A percentile compares a stretch with the other conserved stretches of the same genome.
These are phyloP conservation scores for Gymnopus androsaceus DNA, from an alignment of 1,284 basidiomycete genomes.

Conservation along the genomic window DNA sequence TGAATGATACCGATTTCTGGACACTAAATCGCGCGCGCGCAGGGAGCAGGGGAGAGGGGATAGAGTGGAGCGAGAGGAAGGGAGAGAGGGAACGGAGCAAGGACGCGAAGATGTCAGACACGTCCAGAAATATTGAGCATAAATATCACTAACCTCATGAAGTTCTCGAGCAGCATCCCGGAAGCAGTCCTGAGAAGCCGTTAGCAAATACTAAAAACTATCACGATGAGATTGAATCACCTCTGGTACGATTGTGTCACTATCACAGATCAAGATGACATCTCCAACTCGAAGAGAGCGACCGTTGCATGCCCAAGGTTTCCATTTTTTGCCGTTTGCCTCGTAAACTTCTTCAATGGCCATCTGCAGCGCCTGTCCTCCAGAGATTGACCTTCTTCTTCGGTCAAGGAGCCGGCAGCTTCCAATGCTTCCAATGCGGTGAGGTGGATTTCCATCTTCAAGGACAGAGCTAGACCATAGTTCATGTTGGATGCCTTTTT, in stretches of 20 bases:
- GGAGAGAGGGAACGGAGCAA: no score
- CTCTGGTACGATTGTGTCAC: constrained; percentile 85
- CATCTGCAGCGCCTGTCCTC: constrained; percentile 66
- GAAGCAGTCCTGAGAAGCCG: constrained; percentile 64
- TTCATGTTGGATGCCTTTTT: constrained; percentile 94
- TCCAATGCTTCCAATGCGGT: constrained; percentile 47
- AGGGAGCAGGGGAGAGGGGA: no score
- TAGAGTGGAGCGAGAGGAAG: no score
- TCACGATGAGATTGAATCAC: constrained; percentile 26
- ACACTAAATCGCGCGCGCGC: no score
- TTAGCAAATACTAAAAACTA: neutral
- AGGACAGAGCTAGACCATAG: constrained; percentile 72
- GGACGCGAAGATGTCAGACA: no score
- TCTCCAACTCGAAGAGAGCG: constrained; percentile 62
- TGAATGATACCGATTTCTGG: constrained; percentile 85
- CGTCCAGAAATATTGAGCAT: no score
- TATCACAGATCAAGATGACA: constrained; percentile 73
- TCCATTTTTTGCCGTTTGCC: constrained; percentile 53
- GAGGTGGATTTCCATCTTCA: constrained; percentile 76
- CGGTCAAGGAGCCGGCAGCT: neutral
- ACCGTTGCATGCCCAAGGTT: constrained; percentile 68
- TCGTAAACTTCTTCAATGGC: constrained; percentile 70
- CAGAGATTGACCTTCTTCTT: constrained; percentile 38
- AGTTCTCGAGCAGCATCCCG: constrained; percentile 84
- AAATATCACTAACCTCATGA: no score